These are phyloP conservation scores for Favolaschia claudopus DNA, from an alignment of 768 basidiomycete species.

Conservation along the genomic window DNA sequence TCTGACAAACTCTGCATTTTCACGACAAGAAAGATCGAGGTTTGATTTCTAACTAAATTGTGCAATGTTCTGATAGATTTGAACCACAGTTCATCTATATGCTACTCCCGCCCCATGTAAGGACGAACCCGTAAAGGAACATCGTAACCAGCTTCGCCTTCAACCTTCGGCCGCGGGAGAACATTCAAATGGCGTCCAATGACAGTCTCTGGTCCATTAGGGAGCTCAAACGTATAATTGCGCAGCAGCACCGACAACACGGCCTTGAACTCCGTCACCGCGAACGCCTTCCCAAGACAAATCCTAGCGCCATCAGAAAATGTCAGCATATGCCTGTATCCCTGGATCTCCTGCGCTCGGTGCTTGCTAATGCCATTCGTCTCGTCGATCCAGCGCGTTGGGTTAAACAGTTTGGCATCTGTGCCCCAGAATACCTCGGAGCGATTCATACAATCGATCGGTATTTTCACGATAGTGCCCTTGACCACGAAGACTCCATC, in stretches of 20 bases:
- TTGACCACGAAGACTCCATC: constrained; percentile 42
- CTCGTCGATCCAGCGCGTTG: constrained; percentile 50
- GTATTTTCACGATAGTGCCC: constrained; percentile 45
- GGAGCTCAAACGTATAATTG: constrained; percentile 49
- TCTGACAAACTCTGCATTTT: too few relatives aligned
- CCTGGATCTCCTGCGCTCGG: constrained; percentile 38
- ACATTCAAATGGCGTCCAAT: constrained; percentile 40
- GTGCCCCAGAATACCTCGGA: constrained; percentile 50
- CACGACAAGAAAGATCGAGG: too few relatives aligned
- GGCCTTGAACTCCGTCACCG: constrained; percentile 46
- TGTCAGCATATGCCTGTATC: constrained; percentile 41
- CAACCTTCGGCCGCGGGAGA: constrained; percentile 42
- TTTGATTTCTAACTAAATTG: too few relatives aligned
- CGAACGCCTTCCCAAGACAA: constrained; percentile 44
- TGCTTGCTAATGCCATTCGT: not conserved
- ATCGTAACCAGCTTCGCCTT: constrained; percentile 35
- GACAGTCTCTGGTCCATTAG: constrained; percentile 40
- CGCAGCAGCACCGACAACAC: constrained; percentile 48
- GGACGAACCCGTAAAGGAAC: constrained; percentile 41
- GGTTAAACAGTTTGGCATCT: constrained; percentile 51
- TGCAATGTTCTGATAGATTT: too few relatives aligned
- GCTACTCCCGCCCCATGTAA: too few relatives aligned
- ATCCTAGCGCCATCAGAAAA: constrained; percentile 46
- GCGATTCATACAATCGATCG: constrained; percentile 48
- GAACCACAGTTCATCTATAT: too few relatives aligned